Percentiles rank a stretch among this genome's conserved stretches.
Evolutionary conservation across 495 filamentous ascomycete genomes (phyloP).

Genomic region (Penicillium robsamsonii): DNA sequence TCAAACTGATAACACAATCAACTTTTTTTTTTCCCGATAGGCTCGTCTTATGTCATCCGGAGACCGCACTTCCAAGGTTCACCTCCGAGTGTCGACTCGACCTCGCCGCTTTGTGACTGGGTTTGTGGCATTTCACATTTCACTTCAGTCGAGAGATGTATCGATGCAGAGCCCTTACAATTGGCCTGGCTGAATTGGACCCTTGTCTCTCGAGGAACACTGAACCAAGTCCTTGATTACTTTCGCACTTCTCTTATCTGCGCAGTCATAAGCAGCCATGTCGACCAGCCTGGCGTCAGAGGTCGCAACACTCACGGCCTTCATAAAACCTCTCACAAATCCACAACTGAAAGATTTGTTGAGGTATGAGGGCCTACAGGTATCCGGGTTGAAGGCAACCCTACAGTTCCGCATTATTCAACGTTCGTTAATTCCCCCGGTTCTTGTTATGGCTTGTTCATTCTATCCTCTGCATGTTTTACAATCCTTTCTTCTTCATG

Average conservation of each 20-base stretch:
- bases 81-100: slow-evolving; percentile 17
- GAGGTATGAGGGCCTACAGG: slow-evolving; percentile 62
- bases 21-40: slow-evolving; percentile 25
- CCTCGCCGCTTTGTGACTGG: slow-evolving; percentile 2
- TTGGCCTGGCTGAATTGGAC: slow-evolving; percentile 22
- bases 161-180: slow-evolving; percentile 11
- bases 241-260: slow-evolving; percentile 1
- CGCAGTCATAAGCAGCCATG: slow-evolving; percentile 28
- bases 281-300: slow-evolving; percentile 44
- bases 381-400: slow-evolving; percentile 76
- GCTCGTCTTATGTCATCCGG: slow-evolving; percentile 44
- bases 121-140: neutral
- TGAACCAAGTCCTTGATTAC: slow-evolving; percentile 10
- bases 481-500: neutral
- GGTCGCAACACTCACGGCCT: slow-evolving; percentile 38
- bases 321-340: slow-evolving; percentile 64
- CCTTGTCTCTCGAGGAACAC: slow-evolving; percentile 9
- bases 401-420: slow-evolving; percentile 73
- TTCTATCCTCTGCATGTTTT: slow-evolving; percentile 11
- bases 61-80: slow-evolving; percentile 19
- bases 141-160: slow-evolving; percentile 22
- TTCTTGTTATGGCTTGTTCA: too few species aligned
- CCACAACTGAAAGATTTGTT: slow-evolving; percentile 72
- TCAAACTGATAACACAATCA: slow-evolving; percentile 6
- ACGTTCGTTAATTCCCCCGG: slow-evolving; percentile 52